Base-by-base conservation (phyloP, 2,329 filamentous ascomycete species). In the Hansfordia pulvinata region DNA sequence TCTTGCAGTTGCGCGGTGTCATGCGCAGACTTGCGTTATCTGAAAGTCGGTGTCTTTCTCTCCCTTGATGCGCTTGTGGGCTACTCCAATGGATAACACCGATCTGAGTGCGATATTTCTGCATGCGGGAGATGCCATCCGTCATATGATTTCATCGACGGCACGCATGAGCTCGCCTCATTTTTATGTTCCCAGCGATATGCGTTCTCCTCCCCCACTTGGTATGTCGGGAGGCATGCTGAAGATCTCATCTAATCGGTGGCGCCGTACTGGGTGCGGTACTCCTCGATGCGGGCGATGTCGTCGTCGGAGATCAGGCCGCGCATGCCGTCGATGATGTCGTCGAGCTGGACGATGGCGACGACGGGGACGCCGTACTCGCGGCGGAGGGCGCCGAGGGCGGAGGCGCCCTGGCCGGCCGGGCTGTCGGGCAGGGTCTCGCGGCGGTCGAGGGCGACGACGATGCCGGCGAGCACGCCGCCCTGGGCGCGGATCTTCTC, bases 401-500 rank as follows among this genome's bases (percentile, higher is more conserved):
- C 84, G 48, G 84, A 93, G 17, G 70, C 70, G 41, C 83, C 79
- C 14, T 62, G 65, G 26, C 66, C 61, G n/a, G 60, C 49, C n/a
- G n/a, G n/a, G n/a, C n/a, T n/a, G 3, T 63, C 57, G 6, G 76
- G 77, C 31, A 84, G 69, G 58, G 80, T 86, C 66, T 92, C 83
- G 64, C 78, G 78, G 32, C 88, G 69, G 54, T 94, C 84, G 38
- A 94, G 65, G 4, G 86, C 81, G 17, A 98, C 80, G 12, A 94
- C 69, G 30, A 96, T 86, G 17, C 85, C 88, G 4, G 79, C 80
- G 13, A 96, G 73, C 26, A 69, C 71, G 2, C 88, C 90, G 3
- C 88, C 90, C 49, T 93, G 79, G 41, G 72, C 72, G 42, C 74
- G 68, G 49, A 96, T 93, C 53, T 93, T 90, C 29, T 74, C 74